Evolutionary conservation across 140 eudicot genomes (phyloP), one percentile per base, ranked within the genome.

Genomic region (Cichorium intybus): DNA sequence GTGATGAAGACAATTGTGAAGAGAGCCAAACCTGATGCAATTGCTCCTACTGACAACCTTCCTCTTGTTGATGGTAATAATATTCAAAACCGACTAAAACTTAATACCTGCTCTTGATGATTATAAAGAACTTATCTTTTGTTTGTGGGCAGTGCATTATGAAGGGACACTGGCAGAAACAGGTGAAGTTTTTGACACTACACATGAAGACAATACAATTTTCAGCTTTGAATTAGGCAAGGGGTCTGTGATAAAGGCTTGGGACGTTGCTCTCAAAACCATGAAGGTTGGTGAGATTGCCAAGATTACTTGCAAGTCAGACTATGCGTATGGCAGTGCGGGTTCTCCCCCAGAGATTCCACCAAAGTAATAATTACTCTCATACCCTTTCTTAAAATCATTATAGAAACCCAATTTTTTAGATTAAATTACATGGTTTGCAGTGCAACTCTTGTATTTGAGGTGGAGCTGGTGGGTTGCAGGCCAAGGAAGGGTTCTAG

Each of bases 281-380:
- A 94, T 94, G 99, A 94, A 89, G 97, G 97, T 94, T 53, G 95
- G 97, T 21, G 99, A 94, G 85, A 79, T 94, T 58, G 99, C 95
- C 24, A 89, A 79, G 66, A 75, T 94, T 43, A 94, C 97, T 33
- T 86, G 97, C 82, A 85, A 84, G 82, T 80, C 99, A 28, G 96
- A 88, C 17, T 93, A 92, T 77, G 98, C 96, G 4, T 92, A 88
- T 77, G 98, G 98, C 45, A 79, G 78, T 77, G 95, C 88, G 1
- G 98, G 98, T 54, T 92, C 98, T 45, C 96, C 96, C 17, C 98
- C 98, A 24, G 98, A 92, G 71, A 81, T 92, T 20, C 98, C 98
- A 58, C 93, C 98, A 39, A 73, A 85, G 98, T 92, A 92, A 82
- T 37, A 24, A 48, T 57, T 37, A 4, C 4, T 6, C 31, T 54